Evolutionary conservation across 148 eudicot species (phyloP), one percentile per base, ranked within the genome.

Genomic region (Nepenthes mirabilis): DNA sequence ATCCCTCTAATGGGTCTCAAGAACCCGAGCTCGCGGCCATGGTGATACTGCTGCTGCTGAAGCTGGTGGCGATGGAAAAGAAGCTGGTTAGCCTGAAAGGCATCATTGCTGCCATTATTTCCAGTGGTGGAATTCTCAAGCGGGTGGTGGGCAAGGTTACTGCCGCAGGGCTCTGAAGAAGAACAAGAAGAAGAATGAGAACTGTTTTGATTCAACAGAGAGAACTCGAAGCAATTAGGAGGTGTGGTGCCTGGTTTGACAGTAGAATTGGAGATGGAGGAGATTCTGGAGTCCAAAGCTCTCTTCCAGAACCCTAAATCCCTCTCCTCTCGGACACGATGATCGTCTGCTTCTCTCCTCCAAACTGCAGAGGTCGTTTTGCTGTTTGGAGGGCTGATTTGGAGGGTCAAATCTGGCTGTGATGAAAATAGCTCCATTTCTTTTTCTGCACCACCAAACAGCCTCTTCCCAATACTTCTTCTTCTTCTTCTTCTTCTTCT

Each of bases 361-460:
- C 72, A 51, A 8, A 9, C 11, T 55, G 61, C 56, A 52, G 85
- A 63, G 7, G 80, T 70, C 73, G 86, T 66, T 65, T 81, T 79
- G 62, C 58, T 60, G 75, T 58, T 79, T 58, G 97, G 97, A 37
- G 93, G 94, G 74, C 97, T 91, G 69, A 91, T 91, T 80, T 91
- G 93, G 13, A 91, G 75, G 52, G 95, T 85, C 55, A 91, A 78
- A 80, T 91, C 97, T 53, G 97, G 97, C 63, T 88, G 97, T 68
- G 97, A 82, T 47, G 97, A 96, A 58, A 91, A 91, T 8, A 91
- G 68, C 84, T 91, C 97, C 97, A 91, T 91, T 43, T 57, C 23
- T 40, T 23, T 13, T 57, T 12, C 62, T 60, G 14, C 13, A 23
- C 23, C 23, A 36, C 49, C 14, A 32, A 47, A 52, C 58, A 54